Percentiles rank a stretch among this genome's conserved stretches.
phyloP scores from a whole-genome alignment of 2,329 filamentous ascomycete species.

The Alternaria ethzedia region DNA sequence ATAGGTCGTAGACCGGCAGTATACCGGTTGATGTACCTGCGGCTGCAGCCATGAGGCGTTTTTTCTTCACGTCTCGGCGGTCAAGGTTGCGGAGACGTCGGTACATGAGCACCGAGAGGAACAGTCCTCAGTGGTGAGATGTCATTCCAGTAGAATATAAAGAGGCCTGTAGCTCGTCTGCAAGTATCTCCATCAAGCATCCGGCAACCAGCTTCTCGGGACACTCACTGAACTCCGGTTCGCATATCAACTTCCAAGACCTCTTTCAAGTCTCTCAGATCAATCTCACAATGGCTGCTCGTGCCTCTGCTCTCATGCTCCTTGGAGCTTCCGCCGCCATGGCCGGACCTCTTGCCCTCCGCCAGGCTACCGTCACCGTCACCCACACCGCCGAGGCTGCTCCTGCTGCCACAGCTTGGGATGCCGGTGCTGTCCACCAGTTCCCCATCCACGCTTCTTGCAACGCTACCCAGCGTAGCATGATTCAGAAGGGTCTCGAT shows the following conservation, averaged over 20 bases:
- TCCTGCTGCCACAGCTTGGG: constrained; percentile 32
- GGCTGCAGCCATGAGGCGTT: constrained; percentile 22
- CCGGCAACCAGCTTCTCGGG: constrained; percentile 34
- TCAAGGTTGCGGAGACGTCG: constrained; percentile 13
- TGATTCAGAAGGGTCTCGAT: constrained; percentile 63
- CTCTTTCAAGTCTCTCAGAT: background rate
- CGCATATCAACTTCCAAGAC: constrained; percentile 13
- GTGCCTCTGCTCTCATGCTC: constrained; percentile 29
- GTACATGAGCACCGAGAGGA: constrained; percentile 25
- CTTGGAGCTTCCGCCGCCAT: constrained; percentile 34
- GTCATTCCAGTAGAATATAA: constrained; percentile 23
- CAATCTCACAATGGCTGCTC: constrained; percentile 29
- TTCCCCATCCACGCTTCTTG: constrained; percentile 69
- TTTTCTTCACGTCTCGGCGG: constrained; percentile 17
- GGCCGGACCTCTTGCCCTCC: constrained; percentile 34
- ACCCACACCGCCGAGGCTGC: constrained; percentile 17
- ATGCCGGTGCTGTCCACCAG: constrained; percentile 48
- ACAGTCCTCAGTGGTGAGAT: background rate
- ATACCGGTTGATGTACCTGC: constrained; percentile 3
- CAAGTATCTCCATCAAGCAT: constrained; percentile 15
- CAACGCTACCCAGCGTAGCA: constrained; percentile 65
- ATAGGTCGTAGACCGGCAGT: constrained; percentile 3
- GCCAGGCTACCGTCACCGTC: constrained; percentile 32
- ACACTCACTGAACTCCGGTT: constrained; percentile 24
- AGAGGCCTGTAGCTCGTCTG: constrained; percentile 15